phyloP scores from a whole-genome alignment of 768 basidiomycete genomes.

The Phylloporus sp. region DNA sequence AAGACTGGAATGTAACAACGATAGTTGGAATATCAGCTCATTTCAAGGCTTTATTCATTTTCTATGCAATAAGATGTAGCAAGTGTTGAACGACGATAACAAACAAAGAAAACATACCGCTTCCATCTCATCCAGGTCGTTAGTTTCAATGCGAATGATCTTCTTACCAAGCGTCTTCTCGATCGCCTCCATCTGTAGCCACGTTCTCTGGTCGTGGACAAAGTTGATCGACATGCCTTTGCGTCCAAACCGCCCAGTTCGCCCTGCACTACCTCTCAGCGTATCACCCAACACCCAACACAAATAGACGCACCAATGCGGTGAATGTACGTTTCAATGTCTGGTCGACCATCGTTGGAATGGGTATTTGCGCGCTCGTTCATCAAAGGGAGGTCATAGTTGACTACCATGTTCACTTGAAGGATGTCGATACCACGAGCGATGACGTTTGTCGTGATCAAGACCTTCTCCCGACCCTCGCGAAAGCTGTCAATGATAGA shows the following conservation, averaged over 20 bases:
- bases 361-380: conserved; percentile 53
- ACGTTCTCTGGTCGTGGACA: conserved; percentile 85
- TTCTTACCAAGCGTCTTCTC: conserved; percentile 70
- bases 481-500: conserved; percentile 91
- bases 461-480: conserved; percentile 91
- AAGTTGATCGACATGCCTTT: conserved; percentile 98
- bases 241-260: conserved; percentile 96
- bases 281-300: background rate
- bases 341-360: conserved; percentile 57
- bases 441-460: conserved; percentile 98
- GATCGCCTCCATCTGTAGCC: conserved; percentile 86
- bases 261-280: conserved; percentile 48
- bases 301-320: conserved; percentile 69
- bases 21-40: conserved; percentile 22
- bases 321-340: conserved; percentile 97
- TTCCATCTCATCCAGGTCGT: conserved; percentile 92
- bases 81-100: background rate
- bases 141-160: conserved; percentile 83
- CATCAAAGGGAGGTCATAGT: conserved; percentile 91
- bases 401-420: conserved; percentile 99
- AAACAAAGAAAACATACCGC: conserved; percentile 47
- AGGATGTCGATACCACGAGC: conserved; percentile 97
- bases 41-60: conserved; percentile 80
- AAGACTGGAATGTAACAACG: background rate
- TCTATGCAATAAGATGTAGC: conserved; percentile 35